Evolutionary conservation across 2,329 filamentous ascomycete genomes (phyloP).

Genomic region (Claviceps quebecensis): DNA sequence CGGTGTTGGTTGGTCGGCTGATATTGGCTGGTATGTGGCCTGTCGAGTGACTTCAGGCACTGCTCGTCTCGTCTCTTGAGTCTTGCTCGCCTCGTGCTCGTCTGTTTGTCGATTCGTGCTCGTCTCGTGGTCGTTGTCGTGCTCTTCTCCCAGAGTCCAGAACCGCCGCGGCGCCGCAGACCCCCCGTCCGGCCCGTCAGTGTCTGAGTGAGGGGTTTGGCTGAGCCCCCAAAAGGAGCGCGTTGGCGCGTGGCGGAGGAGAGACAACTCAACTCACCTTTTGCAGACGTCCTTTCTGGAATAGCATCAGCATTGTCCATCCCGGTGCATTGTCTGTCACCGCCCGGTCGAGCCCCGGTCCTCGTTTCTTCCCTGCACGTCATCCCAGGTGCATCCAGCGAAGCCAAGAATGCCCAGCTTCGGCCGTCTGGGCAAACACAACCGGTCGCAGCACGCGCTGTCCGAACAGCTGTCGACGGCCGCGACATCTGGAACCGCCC

Average conservation of each 20-base stretch:
- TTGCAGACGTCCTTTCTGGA: slow-evolving; percentile 5
- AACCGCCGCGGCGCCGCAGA: not conserved
- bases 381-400: not conserved
- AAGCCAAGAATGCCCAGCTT: slow-evolving; percentile 34
- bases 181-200: not conserved
- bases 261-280: slow-evolving; percentile 7
- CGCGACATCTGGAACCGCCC: slow-evolving; percentile 19
- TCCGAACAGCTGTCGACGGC: slow-evolving; percentile 27
- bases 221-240: not conserved
- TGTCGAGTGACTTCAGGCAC: not conserved
- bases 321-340: not conserved
- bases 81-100: not conserved
- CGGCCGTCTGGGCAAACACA: slow-evolving; percentile 40
- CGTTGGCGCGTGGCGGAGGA: slow-evolving; percentile 1
- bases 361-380: not conserved
- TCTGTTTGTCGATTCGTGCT: too few species aligned
- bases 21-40: not conserved
- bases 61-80: not conserved
- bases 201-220: slow-evolving; percentile 4
- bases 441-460: slow-evolving; percentile 42
- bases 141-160: too few species aligned
- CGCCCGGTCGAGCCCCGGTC: not conserved
- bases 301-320: slow-evolving; percentile 2
- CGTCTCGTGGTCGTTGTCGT: too few species aligned
- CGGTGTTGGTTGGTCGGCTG: not conserved